Conservation (phyloP, 2,329 filamentous ascomycete species). For the Ophiostoma ulmi region DNA sequence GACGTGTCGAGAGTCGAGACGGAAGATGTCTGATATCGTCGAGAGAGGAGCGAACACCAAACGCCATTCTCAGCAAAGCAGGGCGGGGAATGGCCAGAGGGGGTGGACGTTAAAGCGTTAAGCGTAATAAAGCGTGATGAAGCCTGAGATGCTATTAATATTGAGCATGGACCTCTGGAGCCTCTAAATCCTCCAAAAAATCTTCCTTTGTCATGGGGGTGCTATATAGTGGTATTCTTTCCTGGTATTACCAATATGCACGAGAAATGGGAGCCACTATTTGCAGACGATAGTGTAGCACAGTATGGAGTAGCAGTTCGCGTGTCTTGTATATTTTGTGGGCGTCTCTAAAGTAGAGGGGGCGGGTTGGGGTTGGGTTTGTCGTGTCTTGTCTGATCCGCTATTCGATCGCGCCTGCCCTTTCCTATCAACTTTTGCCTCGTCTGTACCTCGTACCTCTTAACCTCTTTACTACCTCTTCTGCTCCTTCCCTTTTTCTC, state of each 20-base stretch:
- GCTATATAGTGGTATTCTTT: not conserved
- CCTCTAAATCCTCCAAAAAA: not conserved
- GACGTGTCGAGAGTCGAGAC: slow-evolving; percentile 15
- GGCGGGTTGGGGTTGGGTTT: slow-evolving; percentile 15
- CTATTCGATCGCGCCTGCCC: slow-evolving; percentile 19
- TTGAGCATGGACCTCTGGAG: not conserved
- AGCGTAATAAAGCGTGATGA: too few relatives aligned
- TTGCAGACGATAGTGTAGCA: not conserved
- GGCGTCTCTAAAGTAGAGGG: slow-evolving; percentile 20
- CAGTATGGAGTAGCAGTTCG: slow-evolving; percentile 22
- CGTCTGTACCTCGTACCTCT: not conserved
- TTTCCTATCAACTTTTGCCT: slow-evolving; percentile 19
- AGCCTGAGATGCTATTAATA: not conserved
- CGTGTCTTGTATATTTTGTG: slow-evolving; percentile 27
- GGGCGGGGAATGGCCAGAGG: slow-evolving; percentile 5
- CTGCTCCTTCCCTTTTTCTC: slow-evolving; percentile 1
- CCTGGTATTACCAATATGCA: slow-evolving; percentile 21
- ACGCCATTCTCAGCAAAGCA: not conserved
- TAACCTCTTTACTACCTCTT: not conserved
- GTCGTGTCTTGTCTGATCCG: slow-evolving; percentile 26
- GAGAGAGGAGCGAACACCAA: not conserved
- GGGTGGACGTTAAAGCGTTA: slow-evolving; percentile 3
- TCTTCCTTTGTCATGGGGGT: not conserved
- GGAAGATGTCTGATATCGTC: slow-evolving; percentile 1
- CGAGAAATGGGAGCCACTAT: slow-evolving; percentile 25